A percentile compares a stretch with the other conserved stretches of the same genome.
Evolutionary conservation across 129 eudicot genomes (phyloP).

Genomic region (Artemisia argyi): DNA sequence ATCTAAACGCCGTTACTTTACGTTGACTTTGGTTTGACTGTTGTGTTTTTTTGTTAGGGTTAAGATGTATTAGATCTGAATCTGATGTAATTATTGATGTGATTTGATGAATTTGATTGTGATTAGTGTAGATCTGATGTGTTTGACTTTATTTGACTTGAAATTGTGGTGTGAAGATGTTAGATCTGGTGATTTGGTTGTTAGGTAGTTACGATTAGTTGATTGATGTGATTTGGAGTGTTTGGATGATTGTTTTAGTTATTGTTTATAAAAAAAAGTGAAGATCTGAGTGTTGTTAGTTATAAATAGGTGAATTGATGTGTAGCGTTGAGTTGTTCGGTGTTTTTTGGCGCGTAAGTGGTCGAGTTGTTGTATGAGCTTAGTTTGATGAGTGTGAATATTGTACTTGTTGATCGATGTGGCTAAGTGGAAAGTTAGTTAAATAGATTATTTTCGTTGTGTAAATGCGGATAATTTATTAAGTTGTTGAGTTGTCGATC

Average conservation of each 20-base stretch:
- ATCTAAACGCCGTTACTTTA: background rate
- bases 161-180: background rate
- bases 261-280: background rate
- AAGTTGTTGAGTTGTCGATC: too few species aligned
- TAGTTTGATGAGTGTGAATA: too few species aligned
- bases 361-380: too few species aligned
- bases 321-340: slow-evolving; percentile 18
- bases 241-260: slow-evolving; percentile 4
- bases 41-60: background rate
- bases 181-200: slow-evolving; percentile 20
- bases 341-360: too few species aligned
- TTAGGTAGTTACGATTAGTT: background rate
- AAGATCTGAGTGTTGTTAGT: too few species aligned
- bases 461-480: too few species aligned
- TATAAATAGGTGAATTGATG: too few species aligned
- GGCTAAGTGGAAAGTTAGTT: too few species aligned
- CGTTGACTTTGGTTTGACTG: slow-evolving; percentile 20
- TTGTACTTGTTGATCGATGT: too few species aligned
- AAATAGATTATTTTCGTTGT: too few species aligned
- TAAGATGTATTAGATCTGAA: background rate
- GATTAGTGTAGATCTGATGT: slow-evolving; percentile 29
- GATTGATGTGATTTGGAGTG: slow-evolving; percentile 29
- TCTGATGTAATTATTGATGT: background rate
- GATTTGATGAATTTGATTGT: background rate
- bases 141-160: background rate